Base-by-base conservation (phyloP, 805 yeast genomes). In the Saccharomycopsis selenospora region DNA sequence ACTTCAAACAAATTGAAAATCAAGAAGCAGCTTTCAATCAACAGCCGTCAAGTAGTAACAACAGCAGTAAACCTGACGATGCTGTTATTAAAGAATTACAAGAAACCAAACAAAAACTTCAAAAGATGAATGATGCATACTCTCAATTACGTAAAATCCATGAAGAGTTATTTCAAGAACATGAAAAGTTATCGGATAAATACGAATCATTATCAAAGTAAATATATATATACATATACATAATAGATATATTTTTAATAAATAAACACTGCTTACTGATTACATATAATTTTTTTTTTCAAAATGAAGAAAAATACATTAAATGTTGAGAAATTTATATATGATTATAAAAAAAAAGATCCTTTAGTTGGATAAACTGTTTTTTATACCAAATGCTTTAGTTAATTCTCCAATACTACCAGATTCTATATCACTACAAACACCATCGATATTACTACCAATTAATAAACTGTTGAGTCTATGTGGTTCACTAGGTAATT, bases 401-500 rank as follows among this genome's bases (percentile, higher is more conserved):
- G 79, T 72, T 58, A 77, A 71, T 59, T 80, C 85, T 54, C 79
- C 73, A 49, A 82, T 80, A 51, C 87, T 82, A 62, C 75, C 75
- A 65, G 78, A 79, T 66, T 84, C 85, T 51, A 85, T 73, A 61
- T 80, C 86, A 56, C 73, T 76, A 62, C 89, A 83, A 60, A 79
- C 77, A 57, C 78, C 79, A 61, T 80, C 80, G 53, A 85, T 78
- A 60, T 82, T 80, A 47, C 83, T 79, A 48, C 83, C 73, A 55
- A 76, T 71, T 54, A 85, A 74, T 66, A 86, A 67, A 64, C 80
- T 82, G 58, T 85, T 88, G 56, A 78, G 76, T 60, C 90, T 74
- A 17, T 86, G 77, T 27, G 95, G 91, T 62, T 82, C 89, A 41
- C 68, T 74, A 24, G 90, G 89, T 55, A 82, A 73, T 62, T 74